Base-by-base conservation (phyloP, 352 stramenopile species). In the Phytophthora niederhauseri region DNA sequence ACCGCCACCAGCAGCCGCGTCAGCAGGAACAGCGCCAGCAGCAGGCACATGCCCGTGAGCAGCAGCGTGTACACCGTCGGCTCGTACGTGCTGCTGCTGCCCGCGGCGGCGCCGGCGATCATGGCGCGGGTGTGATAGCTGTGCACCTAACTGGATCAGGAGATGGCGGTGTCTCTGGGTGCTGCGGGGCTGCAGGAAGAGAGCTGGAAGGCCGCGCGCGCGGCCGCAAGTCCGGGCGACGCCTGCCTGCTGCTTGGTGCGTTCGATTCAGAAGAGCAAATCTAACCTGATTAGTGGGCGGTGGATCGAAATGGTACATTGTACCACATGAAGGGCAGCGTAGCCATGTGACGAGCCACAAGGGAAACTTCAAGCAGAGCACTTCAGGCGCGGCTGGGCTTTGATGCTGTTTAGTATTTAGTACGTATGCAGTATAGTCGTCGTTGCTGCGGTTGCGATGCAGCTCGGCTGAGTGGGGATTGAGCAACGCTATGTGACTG, bases 61-160 rank as follows among this genome's bases (percentile, higher is more conserved):
- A 93, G 74, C 70, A 93, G 61, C 52, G 87, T 93, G 76, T 95
- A 95, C 17, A 85, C 70, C 6, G 74, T 92, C 43, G 84, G 82
- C 52, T 84, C 82, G 53, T 81, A 84, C 24, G 69, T 64, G 69
- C 72, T 80, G 61, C 57, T 73, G 61, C 61, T 76, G 64, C 64
- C 72, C 64, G 64, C 68, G 34, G 53, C 68, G 20, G 28, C 53
- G 15, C 26, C 45, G 12, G 64, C 46, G 24, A 59, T 64, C 67
- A 78, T 73, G 34, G 7, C 28, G 43, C 14, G 15, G 28, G 28
- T 31, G 28, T 6, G 9, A 9, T 31, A 31, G 28, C 28, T 31
- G 7, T 31, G 28, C 9, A 31, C 9, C 6, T 31, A 0, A 9
- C 28, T 7, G 6, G 28, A 31, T 5, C 28, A 31, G 28, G 28